Percentiles rank a stretch among this genome's conserved stretches.
These are phyloP conservation scores for Malassezia globosa DNA, from an alignment of 1,284 basidiomycete species.

Conservation along the genomic window DNA sequence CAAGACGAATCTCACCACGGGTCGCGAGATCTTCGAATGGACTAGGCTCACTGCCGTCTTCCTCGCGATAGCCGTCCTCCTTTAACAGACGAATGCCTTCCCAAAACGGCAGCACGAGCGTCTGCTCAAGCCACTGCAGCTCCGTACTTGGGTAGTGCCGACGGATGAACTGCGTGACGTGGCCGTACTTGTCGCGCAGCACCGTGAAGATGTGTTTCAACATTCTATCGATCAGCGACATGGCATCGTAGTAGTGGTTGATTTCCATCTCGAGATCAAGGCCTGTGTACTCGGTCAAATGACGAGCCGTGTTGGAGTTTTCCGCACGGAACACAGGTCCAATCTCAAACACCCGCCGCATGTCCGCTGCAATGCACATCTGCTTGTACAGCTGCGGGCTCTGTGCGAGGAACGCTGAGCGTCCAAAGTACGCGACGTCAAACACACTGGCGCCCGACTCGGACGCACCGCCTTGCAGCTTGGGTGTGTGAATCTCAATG, in stretches of 20 bases:
- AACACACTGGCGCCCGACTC: slow-evolving; percentile 41
- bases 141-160: slow-evolving; percentile 31
- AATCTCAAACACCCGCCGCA: slow-evolving; percentile 41
- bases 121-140: slow-evolving; percentile 48
- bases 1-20: slow-evolving; percentile 81
- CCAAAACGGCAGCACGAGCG: slow-evolving; percentile 60
- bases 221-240: slow-evolving; percentile 35
- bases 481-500: slow-evolving; percentile 42
- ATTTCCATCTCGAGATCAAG: slow-evolving; percentile 44
- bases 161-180: slow-evolving; percentile 27
- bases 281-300: slow-evolving; percentile 43
- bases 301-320: slow-evolving; percentile 42
- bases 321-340: slow-evolving; percentile 44
- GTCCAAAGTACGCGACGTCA: slow-evolving; percentile 41
- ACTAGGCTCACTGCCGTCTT: slow-evolving; percentile 31
- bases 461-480: slow-evolving; percentile 40
- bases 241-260: slow-evolving; percentile 40
- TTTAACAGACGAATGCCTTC: slow-evolving; percentile 67
- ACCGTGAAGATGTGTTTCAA: slow-evolving; percentile 38
- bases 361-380: slow-evolving; percentile 41
- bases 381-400: slow-evolving; percentile 43
- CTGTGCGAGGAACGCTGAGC: slow-evolving; percentile 39
- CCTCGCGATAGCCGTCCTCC: slow-evolving; percentile 42
- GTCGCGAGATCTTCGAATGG: slow-evolving; percentile 51
- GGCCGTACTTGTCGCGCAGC: slow-evolving; percentile 23